Conservation (phyloP, 257 asterid species). For the Coffea eugenioides region DNA sequence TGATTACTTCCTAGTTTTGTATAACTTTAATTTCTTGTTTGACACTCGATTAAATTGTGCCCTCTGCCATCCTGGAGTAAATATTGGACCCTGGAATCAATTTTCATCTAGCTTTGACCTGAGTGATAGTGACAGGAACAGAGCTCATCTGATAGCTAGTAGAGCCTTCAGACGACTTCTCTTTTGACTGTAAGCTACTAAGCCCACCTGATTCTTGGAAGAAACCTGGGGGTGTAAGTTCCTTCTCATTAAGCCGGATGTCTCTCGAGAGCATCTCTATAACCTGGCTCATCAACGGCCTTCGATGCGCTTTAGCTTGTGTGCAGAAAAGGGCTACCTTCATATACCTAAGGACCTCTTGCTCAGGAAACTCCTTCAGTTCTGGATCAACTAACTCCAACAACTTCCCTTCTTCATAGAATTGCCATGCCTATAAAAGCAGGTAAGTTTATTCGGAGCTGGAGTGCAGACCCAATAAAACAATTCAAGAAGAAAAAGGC, state of each 20-base stretch:
- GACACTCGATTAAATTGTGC: not conserved
- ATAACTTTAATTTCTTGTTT: not conserved
- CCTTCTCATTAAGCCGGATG: conserved; percentile 63
- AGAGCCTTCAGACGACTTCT: conserved; percentile 51
- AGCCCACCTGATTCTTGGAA: conserved; percentile 46
- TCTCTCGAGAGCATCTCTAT: conserved; percentile 70
- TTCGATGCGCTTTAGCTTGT: conserved; percentile 75
- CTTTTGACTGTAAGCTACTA: conserved; percentile 33
- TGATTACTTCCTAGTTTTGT: not conserved
- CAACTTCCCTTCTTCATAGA: conserved; percentile 54
- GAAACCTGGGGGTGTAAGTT: conserved; percentile 83
- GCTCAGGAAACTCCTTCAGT: conserved; percentile 54
- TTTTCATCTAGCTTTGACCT: conserved; percentile 64
- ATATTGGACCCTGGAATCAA: conserved; percentile 6
- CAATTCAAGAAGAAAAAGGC: not conserved
- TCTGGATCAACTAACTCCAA: conserved; percentile 75
- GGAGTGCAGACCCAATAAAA: not conserved
- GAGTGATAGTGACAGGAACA: conserved; percentile 49
- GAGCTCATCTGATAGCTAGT: conserved; percentile 57
- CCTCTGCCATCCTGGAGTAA: not conserved
- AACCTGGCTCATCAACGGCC: conserved; percentile 92
- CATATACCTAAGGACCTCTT: conserved; percentile 59
- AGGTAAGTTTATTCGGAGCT: conserved; percentile 3
- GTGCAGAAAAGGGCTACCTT: conserved; percentile 89
- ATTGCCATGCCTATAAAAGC: conserved; percentile 72